Evolutionary conservation across 164 flowering plant species (phyloP).

Genomic region (Chimonanthus praecox): DNA sequence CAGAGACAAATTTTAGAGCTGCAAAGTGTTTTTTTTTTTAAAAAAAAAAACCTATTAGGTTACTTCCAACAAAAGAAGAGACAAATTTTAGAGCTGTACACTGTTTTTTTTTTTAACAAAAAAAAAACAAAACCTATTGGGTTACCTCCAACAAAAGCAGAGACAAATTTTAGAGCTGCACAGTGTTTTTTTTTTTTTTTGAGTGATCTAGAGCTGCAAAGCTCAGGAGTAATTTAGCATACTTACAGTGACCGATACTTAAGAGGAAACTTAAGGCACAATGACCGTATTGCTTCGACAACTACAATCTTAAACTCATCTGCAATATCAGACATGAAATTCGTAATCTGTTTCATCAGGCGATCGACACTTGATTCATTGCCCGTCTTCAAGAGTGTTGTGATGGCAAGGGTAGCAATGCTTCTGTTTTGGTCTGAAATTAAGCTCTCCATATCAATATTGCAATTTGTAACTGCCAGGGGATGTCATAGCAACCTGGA

Average conservation of each 20-base stretch:
- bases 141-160: not conserved
- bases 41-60: not conserved
- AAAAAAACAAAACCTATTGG: too few species aligned
- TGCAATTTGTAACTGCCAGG: slow-evolving; percentile 81
- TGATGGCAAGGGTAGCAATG: slow-evolving; percentile 96
- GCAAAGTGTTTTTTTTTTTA: not conserved
- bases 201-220: slow-evolving; percentile 68
- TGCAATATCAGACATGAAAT: slow-evolving; percentile 98
- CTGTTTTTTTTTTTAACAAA: too few species aligned
- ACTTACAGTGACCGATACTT: slow-evolving; percentile 91
- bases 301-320: slow-evolving; percentile 99
- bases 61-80: not conserved
- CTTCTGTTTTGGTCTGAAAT: slow-evolving; percentile 86
- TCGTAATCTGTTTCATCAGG: slow-evolving; percentile 96
- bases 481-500: slow-evolving; percentile 95
- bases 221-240: slow-evolving; percentile 62
- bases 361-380: slow-evolving; percentile 98
- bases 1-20: not conserved
- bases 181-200: slow-evolving; percentile 22
- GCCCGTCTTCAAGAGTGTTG: slow-evolving; percentile 95
- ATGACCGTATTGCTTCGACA: slow-evolving; percentile 92
- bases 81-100: not conserved
- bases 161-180: not conserved
- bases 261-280: slow-evolving; percentile 91
- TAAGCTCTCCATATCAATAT: slow-evolving; percentile 84